Percentiles rank a stretch among this genome's conserved stretches.
These are phyloP conservation scores for Monilinia aucupariae DNA, from an alignment of 2,329 filamentous ascomycete species.

Conservation along the genomic window DNA sequence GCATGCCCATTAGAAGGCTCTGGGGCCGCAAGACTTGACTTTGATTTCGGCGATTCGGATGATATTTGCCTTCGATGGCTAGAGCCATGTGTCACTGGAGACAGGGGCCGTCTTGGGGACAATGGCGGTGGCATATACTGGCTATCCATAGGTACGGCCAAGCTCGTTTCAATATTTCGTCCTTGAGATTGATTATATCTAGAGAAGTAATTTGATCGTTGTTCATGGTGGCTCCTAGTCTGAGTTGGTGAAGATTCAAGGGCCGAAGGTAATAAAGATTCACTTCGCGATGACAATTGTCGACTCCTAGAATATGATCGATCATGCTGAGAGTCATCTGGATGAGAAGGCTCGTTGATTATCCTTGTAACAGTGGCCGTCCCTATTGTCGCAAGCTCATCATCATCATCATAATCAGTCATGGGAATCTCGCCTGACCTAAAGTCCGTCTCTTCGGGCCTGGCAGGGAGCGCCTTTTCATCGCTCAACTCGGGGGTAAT, in stretches of 20 bases:
- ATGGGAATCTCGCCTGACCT: slow-evolving; percentile 36
- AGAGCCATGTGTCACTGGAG: slow-evolving; percentile 39
- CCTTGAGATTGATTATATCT: slow-evolving; percentile 7
- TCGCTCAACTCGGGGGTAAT: slow-evolving; percentile 54
- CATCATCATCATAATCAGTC: slow-evolving; percentile 38
- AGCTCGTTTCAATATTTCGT: slow-evolving; percentile 21
- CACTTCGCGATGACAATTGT: slow-evolving; percentile 32
- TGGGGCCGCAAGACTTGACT: slow-evolving; percentile 27
- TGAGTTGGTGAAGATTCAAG: slow-evolving; percentile 31
- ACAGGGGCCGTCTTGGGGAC: slow-evolving; percentile 56
- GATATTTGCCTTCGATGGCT: slow-evolving; percentile 30
- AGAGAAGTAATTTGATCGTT: slow-evolving; percentile 13
- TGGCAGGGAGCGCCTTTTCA: slow-evolving; percentile 71
- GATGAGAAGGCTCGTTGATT: slow-evolving; percentile 38
- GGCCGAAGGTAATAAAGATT: slow-evolving; percentile 34
- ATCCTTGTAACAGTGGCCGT: slow-evolving; percentile 50
- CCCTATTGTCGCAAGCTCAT: slow-evolving; percentile 45
- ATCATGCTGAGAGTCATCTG: slow-evolving; percentile 23
- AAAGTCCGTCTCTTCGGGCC: slow-evolving; percentile 59
- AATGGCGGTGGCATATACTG: slow-evolving; percentile 66
- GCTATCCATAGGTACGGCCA: slow-evolving; percentile 50
- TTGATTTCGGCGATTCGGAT: not conserved
- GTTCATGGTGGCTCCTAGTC: slow-evolving; percentile 32
- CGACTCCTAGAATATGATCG: slow-evolving; percentile 29
- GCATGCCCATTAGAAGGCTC: slow-evolving; percentile 40